A percentile compares a stretch with the other conserved stretches of the same genome.
phyloP scores from a whole-genome alignment of 75 land plant species.

The Gnetum montanum region DNA sequence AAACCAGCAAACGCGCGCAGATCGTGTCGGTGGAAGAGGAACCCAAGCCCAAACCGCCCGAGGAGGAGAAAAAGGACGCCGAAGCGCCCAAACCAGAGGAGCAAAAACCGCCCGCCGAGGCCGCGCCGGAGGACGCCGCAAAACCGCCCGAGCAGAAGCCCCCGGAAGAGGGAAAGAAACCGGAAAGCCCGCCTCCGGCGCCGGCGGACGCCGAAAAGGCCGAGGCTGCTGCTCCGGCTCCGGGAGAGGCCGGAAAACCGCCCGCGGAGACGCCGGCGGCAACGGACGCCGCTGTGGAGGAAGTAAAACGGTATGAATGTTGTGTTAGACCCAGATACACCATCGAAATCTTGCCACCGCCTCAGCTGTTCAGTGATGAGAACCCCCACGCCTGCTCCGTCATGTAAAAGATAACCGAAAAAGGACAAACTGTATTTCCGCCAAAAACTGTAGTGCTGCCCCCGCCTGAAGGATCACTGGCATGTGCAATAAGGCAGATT shows the following conservation, averaged over 20 bases:
- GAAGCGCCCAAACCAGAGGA: constrained; percentile 10
- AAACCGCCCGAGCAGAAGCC: background rate
- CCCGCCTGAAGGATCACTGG: too few species aligned
- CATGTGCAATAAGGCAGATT: too few species aligned
- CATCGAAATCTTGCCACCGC: constrained; percentile 28
- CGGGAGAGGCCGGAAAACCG: background rate
- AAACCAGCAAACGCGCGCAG: constrained; percentile 45
- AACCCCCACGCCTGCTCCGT: constrained; percentile 62
- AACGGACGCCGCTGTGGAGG: background rate
- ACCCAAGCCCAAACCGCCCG: constrained; percentile 19
- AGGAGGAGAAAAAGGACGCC: constrained; percentile 3
- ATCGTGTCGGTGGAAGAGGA: constrained; percentile 2
- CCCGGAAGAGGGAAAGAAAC: background rate
- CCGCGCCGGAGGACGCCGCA: background rate
- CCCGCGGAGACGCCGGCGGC: background rate
- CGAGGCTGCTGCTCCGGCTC: background rate
- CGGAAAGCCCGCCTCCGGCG: background rate
- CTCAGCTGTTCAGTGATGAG: constrained; percentile 77
- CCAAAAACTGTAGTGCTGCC: too few species aligned
- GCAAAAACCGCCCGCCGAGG: background rate
- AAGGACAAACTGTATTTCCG: too few species aligned
- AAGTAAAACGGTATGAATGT: constrained; percentile 1
- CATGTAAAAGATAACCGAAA: constrained; percentile 16
- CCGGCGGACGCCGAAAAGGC: background rate
- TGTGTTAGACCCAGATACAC: background rate